A percentile compares a stretch with the other conserved stretches of the same genome.
Evolutionary conservation across 176 grass and related monocot species (phyloP).

Genomic region (Carex kokanica): DNA sequence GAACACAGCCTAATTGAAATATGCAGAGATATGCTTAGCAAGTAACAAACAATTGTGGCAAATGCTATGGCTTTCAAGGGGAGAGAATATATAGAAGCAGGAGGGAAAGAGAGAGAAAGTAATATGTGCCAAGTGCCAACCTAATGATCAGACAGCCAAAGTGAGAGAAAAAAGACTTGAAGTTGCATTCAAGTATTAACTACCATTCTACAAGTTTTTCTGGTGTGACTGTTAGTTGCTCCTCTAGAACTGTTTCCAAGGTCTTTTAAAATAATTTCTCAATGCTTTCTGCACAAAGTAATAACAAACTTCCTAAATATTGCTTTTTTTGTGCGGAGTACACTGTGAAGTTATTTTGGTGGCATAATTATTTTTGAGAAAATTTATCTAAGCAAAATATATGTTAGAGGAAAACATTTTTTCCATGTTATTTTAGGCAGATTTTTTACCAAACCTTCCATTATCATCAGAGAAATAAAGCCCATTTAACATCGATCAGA

Average conservation of each 20-base stretch:
- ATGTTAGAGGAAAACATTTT: neutral
- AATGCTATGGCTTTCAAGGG: constrained; percentile 2
- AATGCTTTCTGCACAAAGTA: neutral
- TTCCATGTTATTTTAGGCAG: neutral
- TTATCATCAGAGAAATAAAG: neutral
- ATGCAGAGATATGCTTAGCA: neutral
- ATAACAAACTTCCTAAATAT: neutral
- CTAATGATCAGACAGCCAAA: constrained; percentile 21
- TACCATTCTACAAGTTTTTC: constrained; percentile 15
- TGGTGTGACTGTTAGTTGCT: constrained; percentile 6
- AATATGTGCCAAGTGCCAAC: neutral
- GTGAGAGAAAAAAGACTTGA: neutral
- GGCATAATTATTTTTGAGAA: neutral
- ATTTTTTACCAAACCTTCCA: neutral
- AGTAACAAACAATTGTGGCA: neutral
- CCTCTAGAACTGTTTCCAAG: constrained; percentile 12
- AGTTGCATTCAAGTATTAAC: neutral
- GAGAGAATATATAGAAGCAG: neutral
- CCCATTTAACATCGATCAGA: neutral
- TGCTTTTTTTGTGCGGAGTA: neutral
- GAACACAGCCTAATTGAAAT: neutral
- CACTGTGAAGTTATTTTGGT: neutral
- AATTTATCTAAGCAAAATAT: neutral
- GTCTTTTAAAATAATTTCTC: neutral
- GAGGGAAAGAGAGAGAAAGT: neutral